Conservation (phyloP, 257 asterid genomes). For the Nicotiana undulata region DNA sequence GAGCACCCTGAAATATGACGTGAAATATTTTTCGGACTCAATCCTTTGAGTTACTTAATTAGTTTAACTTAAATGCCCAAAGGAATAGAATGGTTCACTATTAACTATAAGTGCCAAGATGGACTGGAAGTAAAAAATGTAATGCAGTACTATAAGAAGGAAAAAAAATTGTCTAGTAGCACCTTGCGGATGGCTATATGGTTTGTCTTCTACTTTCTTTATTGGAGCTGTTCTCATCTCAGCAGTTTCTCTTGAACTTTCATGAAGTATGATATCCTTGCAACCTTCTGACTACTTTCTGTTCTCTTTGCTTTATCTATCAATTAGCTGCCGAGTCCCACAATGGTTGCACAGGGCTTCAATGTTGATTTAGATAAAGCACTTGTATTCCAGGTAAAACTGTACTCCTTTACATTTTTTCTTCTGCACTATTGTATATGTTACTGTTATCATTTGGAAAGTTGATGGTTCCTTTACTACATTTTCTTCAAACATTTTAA, state of each 20-base stretch:
- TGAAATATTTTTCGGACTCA: not conserved
- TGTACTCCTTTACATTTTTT: not conserved
- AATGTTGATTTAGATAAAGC: not conserved
- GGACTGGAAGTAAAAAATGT: not conserved
- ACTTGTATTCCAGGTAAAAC: slow-evolving; percentile 7
- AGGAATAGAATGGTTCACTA: not conserved
- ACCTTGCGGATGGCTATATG: not conserved
- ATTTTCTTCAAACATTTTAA: not conserved
- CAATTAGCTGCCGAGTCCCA: not conserved
- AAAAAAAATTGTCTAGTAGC: not conserved
- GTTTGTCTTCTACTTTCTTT: not conserved
- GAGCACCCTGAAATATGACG: not conserved
- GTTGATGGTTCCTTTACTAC: not conserved
- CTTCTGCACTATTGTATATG: not conserved
- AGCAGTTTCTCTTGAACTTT: not conserved
- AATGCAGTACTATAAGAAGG: not conserved
- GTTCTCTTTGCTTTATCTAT: not conserved
- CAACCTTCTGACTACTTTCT: not conserved
- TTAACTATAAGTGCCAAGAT: too few species aligned
- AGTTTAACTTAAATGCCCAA: not conserved
- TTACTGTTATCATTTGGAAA: not conserved
- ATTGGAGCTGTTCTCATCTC: not conserved
- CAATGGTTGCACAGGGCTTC: not conserved
- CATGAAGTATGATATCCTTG: not conserved
- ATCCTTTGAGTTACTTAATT: not conserved